Percentiles rank a stretch among this genome's conserved stretches.
Conservation (phyloP, 73 alveolate species). For the Tetrahymena thermophila region DNA sequence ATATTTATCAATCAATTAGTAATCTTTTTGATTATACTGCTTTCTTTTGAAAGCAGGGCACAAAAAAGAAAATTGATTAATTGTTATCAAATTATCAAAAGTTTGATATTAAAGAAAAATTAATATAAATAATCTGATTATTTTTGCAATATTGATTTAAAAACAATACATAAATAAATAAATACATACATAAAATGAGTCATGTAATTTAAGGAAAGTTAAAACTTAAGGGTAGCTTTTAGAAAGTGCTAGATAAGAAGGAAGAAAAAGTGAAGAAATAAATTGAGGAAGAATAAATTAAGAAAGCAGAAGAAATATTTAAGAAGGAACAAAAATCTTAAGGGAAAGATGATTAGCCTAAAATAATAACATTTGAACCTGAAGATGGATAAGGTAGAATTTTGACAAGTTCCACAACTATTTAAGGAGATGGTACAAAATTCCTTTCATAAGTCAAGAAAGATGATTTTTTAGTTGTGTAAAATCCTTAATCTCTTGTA, state of each 20-base stretch:
- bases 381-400: slow-evolving; percentile 37
- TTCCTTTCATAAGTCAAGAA: slow-evolving; percentile 16
- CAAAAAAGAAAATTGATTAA: too few relatives aligned
- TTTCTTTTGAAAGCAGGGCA: not conserved
- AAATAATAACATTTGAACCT: slow-evolving; percentile 7
- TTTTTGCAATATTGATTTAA: too few relatives aligned
- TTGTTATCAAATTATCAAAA: not conserved
- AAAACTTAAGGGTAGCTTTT: slow-evolving; percentile 27
- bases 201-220: slow-evolving; percentile 24
- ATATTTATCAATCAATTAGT: too few relatives aligned
- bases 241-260: slow-evolving; percentile 10
- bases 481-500: slow-evolving; percentile 13
- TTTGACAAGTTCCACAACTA: slow-evolving; percentile 25
- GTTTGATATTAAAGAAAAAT: not conserved
- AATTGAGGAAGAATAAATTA: slow-evolving; percentile 22
- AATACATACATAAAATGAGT: not conserved
- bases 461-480: slow-evolving; percentile 22
- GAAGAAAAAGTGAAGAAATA: slow-evolving; percentile 14
- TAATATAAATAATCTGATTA: not conserved
- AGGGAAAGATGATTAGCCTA: slow-evolving; percentile 15
- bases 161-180: too few relatives aligned
- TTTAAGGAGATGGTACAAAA: slow-evolving; percentile 34
- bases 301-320: slow-evolving; percentile 18
- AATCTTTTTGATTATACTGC: too few relatives aligned
- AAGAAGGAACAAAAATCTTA: slow-evolving; percentile 12